phyloP scores from a whole-genome alignment of 768 basidiomycete genomes.

The Coprinopsis sp. region DNA sequence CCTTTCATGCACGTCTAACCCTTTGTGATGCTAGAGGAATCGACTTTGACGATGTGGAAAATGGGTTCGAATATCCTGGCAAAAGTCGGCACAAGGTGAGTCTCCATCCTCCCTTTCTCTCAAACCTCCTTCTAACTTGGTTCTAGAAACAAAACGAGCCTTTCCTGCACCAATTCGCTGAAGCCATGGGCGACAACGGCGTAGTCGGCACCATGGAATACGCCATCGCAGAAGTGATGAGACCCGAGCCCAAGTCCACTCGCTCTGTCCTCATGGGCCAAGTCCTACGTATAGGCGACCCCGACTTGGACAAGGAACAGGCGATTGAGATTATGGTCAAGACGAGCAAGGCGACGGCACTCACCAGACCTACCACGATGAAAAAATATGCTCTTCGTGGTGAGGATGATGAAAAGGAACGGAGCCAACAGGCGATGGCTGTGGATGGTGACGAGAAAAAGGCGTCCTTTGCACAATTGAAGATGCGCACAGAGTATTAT shows the following conservation, averaged over 20 bases:
- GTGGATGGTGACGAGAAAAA: slow-evolving; percentile 32
- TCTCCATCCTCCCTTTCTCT: background rate
- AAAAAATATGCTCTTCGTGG: slow-evolving; percentile 64
- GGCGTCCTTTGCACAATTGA: slow-evolving; percentile 37
- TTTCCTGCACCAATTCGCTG: slow-evolving; percentile 53
- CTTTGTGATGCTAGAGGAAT: slow-evolving; percentile 55
- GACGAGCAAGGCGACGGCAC: slow-evolving; percentile 74
- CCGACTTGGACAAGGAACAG: slow-evolving; percentile 58
- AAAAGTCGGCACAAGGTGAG: slow-evolving; percentile 75
- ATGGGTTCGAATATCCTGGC: slow-evolving; percentile 56
- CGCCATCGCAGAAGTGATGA: slow-evolving; percentile 56
- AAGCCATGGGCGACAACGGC: slow-evolving; percentile 35
- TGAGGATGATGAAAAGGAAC: slow-evolving; percentile 23
- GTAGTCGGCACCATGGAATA: slow-evolving; percentile 59
- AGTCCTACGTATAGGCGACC: slow-evolving; percentile 75
- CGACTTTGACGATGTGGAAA: slow-evolving; percentile 77
- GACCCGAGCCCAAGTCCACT: slow-evolving; percentile 60
- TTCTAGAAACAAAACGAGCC: slow-evolving; percentile 62
- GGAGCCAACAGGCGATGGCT: no score
- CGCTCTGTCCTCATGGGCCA: slow-evolving; percentile 65
- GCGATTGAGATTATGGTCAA: slow-evolving; percentile 72
- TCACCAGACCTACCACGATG: slow-evolving; percentile 65
- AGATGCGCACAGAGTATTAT: slow-evolving; percentile 53
- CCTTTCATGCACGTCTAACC: slow-evolving; percentile 1
- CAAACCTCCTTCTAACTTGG: background rate